Percentiles rank a stretch among this genome's conserved stretches.
Evolutionary conservation across 257 asterid species (phyloP).

Genomic region (Lycium ferocissimum): DNA sequence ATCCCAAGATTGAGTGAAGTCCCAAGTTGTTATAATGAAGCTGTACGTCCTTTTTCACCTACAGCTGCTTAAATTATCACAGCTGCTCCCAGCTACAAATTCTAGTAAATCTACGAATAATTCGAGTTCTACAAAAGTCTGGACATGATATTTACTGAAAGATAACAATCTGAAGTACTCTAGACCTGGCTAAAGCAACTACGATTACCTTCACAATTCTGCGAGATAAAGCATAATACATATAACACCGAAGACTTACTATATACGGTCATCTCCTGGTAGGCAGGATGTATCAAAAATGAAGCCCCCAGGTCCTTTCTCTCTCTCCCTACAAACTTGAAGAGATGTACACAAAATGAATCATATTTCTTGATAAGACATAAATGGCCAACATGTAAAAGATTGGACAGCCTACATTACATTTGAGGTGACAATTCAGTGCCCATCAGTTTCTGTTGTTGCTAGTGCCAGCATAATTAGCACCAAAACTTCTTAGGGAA

Average conservation of each 20-base stretch:
- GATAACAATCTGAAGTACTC: slow-evolving; percentile 1
- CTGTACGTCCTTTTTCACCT: background rate
- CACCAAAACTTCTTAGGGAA: slow-evolving; percentile 28
- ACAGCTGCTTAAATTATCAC: background rate
- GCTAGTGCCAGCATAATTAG: slow-evolving; percentile 23
- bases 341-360: slow-evolving; percentile 25
- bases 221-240: background rate
- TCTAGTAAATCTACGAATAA: slow-evolving; percentile 15
- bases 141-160: background rate
- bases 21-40: background rate
- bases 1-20: background rate
- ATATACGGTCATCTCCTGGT: slow-evolving; percentile 23
- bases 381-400: background rate
- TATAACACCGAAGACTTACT: slow-evolving; percentile 2
- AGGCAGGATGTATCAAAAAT: background rate
- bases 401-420: slow-evolving; percentile 26
- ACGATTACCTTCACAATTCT: slow-evolving; percentile 20
- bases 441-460: slow-evolving; percentile 27
- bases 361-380: slow-evolving; percentile 12
- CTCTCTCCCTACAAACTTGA: slow-evolving; percentile 18
- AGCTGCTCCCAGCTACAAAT: slow-evolving; percentile 1
- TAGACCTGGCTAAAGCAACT: slow-evolving; percentile 19
- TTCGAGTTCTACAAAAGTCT: background rate
- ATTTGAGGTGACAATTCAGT: slow-evolving; percentile 24
- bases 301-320: slow-evolving; percentile 8